Evolutionary conservation across 1,284 basidiomycete genomes (phyloP), one percentile per base, ranked within the genome.

Genomic region (Grifola frondosa): DNA sequence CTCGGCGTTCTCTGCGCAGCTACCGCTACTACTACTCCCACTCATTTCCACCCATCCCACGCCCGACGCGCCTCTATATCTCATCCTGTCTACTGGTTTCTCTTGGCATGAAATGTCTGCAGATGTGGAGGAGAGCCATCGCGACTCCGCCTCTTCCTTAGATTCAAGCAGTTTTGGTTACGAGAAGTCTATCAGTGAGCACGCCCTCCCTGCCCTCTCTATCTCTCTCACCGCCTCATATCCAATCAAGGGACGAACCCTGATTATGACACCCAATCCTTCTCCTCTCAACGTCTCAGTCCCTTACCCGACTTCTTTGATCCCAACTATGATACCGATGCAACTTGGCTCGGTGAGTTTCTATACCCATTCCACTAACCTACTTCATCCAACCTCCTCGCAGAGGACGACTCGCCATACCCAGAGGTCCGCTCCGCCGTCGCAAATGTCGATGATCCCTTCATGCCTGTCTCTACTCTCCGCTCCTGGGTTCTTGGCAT

Each of bases 401-500:
- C 42, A 61, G 62, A 63, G 45, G 59, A 62, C 36, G 62, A 64
- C 37, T 65, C 62, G n/a, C 64, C 62, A 8, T 65, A 65, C 37
- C 63, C 63, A 12, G 64, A 65, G 46, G 61, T 65, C 12, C 57
- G 63, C 31, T 61, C 61, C 20, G 63, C 64, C 21, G 63, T 65
- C 20, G 60, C 62, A 13, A 65, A 66, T 49, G 62, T 52, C 26
- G 64, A 65, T 38, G 63, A 65, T 47, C 55, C 52, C 13, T 26
- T 49, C 33, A 62, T 62, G 54, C 60, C 57, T n/a, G 71, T 67
- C 6, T 69, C 69, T 23, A 86, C 75, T 5, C 50, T 86, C 42
- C 77, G 85, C 20, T 70, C 76, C 13, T 88, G 83, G 83, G 57
- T 75, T 4, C 64, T 80, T 47, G 60, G 58, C 26, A 34, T 71